phyloP scores from a whole-genome alignment of 2,329 filamentous ascomycete species.

The Hirsutella minnesotensis region DNA sequence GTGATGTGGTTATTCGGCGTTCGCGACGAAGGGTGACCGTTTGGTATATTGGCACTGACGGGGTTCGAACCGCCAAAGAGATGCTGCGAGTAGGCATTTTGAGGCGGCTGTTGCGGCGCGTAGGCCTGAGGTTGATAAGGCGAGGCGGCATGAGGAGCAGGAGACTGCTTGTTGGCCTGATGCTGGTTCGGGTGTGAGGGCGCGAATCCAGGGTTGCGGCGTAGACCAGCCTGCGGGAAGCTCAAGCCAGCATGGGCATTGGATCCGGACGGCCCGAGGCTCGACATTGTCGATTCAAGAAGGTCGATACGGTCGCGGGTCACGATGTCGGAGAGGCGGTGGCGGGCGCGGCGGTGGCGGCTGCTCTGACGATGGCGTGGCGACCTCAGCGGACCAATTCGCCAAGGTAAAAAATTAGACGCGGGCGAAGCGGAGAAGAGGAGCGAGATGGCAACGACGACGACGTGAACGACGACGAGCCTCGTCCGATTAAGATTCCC shows the following conservation, averaged over 20 bases:
- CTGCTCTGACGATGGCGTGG: neutral
- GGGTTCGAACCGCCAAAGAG: slow-evolving; percentile 37
- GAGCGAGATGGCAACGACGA: too few species aligned
- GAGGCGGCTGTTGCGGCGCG: slow-evolving; percentile 36
- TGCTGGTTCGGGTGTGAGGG: slow-evolving; percentile 36
- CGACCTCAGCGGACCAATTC: too few species aligned
- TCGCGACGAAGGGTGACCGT: slow-evolving; percentile 28
- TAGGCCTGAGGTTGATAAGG: slow-evolving; percentile 44
- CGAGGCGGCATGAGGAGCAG: slow-evolving; percentile 40
- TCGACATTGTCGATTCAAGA: slow-evolving; percentile 29
- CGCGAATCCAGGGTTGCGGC: slow-evolving; percentile 32
- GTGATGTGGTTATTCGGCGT: slow-evolving; percentile 32
- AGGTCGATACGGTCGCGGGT: neutral
- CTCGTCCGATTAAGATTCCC: neutral
- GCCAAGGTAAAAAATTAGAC: too few species aligned
- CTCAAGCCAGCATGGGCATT: slow-evolving; percentile 41
- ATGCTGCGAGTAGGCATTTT: slow-evolving; percentile 37
- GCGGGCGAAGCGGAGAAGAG: too few species aligned
- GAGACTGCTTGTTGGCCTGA: slow-evolving; percentile 42
- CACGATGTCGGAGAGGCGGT: neutral
- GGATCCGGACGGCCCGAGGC: slow-evolving; percentile 35
- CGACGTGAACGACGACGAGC: neutral
- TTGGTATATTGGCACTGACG: slow-evolving; percentile 34
- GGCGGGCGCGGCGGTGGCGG: neutral
- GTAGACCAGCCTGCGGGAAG: slow-evolving; percentile 37